Conservation (phyloP, 345 rosid species). For the Hypericum androsaemum region DNA sequence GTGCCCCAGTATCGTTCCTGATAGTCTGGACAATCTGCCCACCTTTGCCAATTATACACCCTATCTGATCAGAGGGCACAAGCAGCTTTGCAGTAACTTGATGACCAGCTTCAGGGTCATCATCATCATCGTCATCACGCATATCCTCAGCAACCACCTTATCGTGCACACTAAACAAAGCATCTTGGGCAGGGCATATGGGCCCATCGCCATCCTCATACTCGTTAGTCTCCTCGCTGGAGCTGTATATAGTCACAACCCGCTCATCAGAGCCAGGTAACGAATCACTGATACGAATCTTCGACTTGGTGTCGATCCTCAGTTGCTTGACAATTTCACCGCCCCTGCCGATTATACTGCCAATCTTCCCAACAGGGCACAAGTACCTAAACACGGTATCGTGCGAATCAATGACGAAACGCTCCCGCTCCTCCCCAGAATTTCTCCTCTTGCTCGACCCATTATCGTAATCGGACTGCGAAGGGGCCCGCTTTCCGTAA, state of each 20-base stretch:
- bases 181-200: conserved; percentile 56
- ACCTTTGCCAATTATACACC: conserved; percentile 48
- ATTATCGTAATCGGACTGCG: too few species aligned
- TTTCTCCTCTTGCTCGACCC: too few species aligned
- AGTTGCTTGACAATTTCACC: conserved; percentile 39
- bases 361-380: conserved; percentile 51
- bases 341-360: conserved; percentile 53
- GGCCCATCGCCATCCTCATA: conserved; percentile 22
- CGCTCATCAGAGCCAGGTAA: conserved; percentile 56
- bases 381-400: conserved; percentile 50
- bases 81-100: conserved; percentile 35
- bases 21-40: conserved; percentile 51
- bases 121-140: conserved; percentile 33
- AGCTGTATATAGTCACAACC: conserved; percentile 43
- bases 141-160: conserved; percentile 40
- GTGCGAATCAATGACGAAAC: too few species aligned
- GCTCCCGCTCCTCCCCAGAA: too few species aligned
- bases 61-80: conserved; percentile 48
- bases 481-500: too few species aligned
- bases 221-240: conserved; percentile 20
- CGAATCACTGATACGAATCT: conserved; percentile 42
- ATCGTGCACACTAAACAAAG: conserved; percentile 46
- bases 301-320: conserved; percentile 44
- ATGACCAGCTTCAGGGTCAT: conserved; percentile 3
- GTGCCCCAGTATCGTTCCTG: conserved; percentile 47